Evolutionary conservation across 495 filamentous ascomycete genomes (phyloP), one percentile per base, ranked within the genome.

Genomic region (Tuber aestivum): DNA sequence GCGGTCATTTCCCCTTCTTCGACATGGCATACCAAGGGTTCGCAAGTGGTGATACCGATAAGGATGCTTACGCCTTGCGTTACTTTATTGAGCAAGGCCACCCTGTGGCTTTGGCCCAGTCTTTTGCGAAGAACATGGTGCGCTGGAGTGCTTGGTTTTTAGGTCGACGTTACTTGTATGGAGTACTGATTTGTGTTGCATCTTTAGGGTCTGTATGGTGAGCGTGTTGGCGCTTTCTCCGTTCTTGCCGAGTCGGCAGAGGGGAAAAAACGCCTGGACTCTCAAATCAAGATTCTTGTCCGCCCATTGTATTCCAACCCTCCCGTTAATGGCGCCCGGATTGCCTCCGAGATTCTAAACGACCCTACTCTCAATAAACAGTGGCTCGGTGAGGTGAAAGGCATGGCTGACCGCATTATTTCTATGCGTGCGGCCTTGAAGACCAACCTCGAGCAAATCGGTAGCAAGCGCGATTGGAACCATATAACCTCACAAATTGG

Each of bases 1-100:
- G 92, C 85, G 91, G 88, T 65, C 95, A 98, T 88, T 97, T 91
- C 83, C 89, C 94, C 74, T 97, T 99, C 89, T 99, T 99, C 86
- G 95, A 99, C 86, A 99, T 99, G 95, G 95, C 95, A 76, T 99
- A 99, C 89, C 95, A 99, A 86, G 95, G 95, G 78, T 99, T 99
- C 82, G 95, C 95, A 72, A 94, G 91, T 77, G 95, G 95, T 76
- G 90, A 96, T 86, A 95, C 94, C 70, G 89, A 97, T 86, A 88
- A 88, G 82, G 95, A 99, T 85, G 95, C 95, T 76, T 98, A 96
- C 81, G 92, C 95, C 74, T 89, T 97, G 68, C 87, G 95, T 75
- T 86, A 97, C 88, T 99, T 99, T 83, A 89, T 97, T 83, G 89
- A 91, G 85, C 87, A 99, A 86, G 95, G 95, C 82, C 95, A 97